phyloP scores from a whole-genome alignment of 768 basidiomycete species.

The Boletus sp. region DNA sequence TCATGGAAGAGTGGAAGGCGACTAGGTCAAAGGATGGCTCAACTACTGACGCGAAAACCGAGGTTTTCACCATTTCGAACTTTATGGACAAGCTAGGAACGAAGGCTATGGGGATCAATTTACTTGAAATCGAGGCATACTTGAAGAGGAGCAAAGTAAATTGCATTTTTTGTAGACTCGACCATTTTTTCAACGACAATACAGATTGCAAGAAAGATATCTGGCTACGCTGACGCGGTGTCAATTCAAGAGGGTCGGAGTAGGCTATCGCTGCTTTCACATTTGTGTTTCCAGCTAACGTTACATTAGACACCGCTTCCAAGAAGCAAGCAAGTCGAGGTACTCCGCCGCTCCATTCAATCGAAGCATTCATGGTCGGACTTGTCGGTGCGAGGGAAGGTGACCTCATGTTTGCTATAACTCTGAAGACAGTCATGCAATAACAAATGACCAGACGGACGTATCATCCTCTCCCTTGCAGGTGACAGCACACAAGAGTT shows the following conservation, averaged over 20 bases:
- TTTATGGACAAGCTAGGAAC: slow-evolving; percentile 65
- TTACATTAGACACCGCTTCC: slow-evolving; percentile 3
- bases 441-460: slow-evolving; percentile 58
- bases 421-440: background rate
- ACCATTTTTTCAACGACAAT: background rate
- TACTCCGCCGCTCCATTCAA: slow-evolving; percentile 73
- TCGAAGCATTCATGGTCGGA: slow-evolving; percentile 77
- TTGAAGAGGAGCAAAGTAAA: slow-evolving; percentile 84
- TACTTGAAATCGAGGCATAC: slow-evolving; percentile 81
- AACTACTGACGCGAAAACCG: slow-evolving; percentile 31
- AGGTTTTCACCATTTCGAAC: slow-evolving; percentile 68
- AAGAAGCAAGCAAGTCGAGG: slow-evolving; percentile 32
- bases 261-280: slow-evolving; percentile 1
- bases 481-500: slow-evolving; percentile 40
- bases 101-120: slow-evolving; percentile 72
- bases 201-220: slow-evolving; percentile 75
- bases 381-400: slow-evolving; percentile 80
- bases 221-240: slow-evolving; percentile 75
- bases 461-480: slow-evolving; percentile 59
- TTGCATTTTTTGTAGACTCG: slow-evolving; percentile 20
- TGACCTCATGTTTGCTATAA: slow-evolving; percentile 20
- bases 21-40: slow-evolving; percentile 18
- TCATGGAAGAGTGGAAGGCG: slow-evolving; percentile 51
- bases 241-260: slow-evolving; percentile 41
- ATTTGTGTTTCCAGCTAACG: background rate